Percentiles rank a stretch among this genome's conserved stretches.
Conservation (phyloP, 2,329 filamentous ascomycete species). For the Raffaelea albimanens region DNA sequence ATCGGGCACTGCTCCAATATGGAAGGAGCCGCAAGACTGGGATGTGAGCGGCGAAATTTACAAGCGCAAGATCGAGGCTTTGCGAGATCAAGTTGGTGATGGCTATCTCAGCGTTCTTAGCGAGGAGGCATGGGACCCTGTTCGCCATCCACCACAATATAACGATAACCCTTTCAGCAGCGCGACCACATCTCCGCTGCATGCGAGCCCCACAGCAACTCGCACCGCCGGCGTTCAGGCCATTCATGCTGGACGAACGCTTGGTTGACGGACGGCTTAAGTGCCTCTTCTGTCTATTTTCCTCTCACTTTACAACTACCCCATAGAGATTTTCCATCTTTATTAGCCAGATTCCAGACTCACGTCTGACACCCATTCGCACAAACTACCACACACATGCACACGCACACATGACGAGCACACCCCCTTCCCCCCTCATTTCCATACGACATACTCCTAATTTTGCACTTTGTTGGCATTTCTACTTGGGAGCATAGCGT, state of each 20-base stretch:
- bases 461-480: constrained; percentile 17
- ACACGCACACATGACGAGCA: neutral
- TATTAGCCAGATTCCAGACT: neutral
- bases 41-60: constrained; percentile 68
- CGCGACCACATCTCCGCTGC: constrained; percentile 24
- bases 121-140: constrained; percentile 59
- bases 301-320: neutral
- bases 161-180: constrained; percentile 27
- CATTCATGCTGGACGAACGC: constrained; percentile 42
- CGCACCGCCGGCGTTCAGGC: constrained; percentile 32
- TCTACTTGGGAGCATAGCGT: constrained; percentile 12
- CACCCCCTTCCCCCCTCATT: neutral
- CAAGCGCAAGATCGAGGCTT: constrained; percentile 75
- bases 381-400: no score
- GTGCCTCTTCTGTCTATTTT: neutral
- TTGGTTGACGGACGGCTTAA: constrained; percentile 26
- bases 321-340: neutral
- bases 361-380: neutral
- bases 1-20: constrained; percentile 9
- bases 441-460: neutral
- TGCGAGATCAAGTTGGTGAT: constrained; percentile 77
- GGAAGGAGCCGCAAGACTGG: constrained; percentile 46
- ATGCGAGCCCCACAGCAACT: constrained; percentile 24
- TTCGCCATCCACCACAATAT: constrained; percentile 26
- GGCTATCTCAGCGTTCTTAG: constrained; percentile 80